Evolutionary conservation across 163 green algal genomes (phyloP).

Genomic region (Trebouxia gelatinosa): DNA sequence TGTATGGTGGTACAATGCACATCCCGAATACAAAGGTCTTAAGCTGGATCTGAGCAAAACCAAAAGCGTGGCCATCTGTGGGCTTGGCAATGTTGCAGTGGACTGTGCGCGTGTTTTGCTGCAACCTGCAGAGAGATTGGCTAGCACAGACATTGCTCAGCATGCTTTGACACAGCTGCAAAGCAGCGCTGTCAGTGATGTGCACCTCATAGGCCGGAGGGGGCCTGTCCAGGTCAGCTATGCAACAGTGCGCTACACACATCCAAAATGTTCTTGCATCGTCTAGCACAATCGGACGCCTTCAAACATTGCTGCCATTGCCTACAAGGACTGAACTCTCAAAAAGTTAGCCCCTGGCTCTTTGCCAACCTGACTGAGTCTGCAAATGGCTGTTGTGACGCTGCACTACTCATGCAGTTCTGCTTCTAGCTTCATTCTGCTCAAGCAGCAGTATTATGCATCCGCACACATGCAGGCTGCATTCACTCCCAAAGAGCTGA

Average conservation of each 20-base stretch:
- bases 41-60: conserved; percentile 59
- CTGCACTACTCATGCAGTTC: neutral
- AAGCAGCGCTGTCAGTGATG: conserved; percentile 53
- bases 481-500: conserved; percentile 95
- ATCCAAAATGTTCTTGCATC: neutral
- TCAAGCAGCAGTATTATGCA: neutral
- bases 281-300: too few species aligned
- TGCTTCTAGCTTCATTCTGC: too few species aligned
- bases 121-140: conserved; percentile 53
- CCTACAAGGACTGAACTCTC: too few species aligned
- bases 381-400: neutral
- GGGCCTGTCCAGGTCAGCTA: conserved; percentile 70
- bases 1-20: conserved; percentile 98
- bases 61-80: conserved; percentile 61
- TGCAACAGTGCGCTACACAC: neutral
- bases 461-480: conserved; percentile 57
- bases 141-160: conserved; percentile 79
- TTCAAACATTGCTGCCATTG: neutral
- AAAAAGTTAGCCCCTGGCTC: too few species aligned
- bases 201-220: conserved; percentile 83
- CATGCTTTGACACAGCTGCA: conserved; percentile 70
- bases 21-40: conserved; percentile 72
- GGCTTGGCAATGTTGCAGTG: conserved; percentile 92
- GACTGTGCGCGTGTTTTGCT: conserved; percentile 94
- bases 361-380: too few species aligned